Percentiles rank a stretch among this genome's conserved stretches.
These are phyloP conservation scores for Penicillium manginii DNA, from an alignment of 495 filamentous ascomycete genomes.

Conservation along the genomic window DNA sequence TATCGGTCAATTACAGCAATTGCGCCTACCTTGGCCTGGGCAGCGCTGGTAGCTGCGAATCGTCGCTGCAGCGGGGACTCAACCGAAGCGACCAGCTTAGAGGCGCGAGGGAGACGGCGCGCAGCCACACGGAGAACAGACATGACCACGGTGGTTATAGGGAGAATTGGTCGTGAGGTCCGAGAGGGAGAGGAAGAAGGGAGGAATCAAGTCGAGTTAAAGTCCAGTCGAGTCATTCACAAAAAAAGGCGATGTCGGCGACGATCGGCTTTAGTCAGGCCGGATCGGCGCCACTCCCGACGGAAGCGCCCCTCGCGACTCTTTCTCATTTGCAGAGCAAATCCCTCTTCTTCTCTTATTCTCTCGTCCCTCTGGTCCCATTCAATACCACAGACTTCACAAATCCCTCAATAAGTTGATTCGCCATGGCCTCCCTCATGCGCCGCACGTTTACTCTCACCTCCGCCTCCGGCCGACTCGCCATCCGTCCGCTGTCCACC, in stretches of 20 bases:
- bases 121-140: constrained; percentile 40
- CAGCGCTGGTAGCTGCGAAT: constrained; percentile 34
- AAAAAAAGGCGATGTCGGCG: constrained; percentile 45
- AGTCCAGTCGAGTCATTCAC: constrained; percentile 12
- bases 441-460: constrained; percentile 26
- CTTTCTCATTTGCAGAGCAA: constrained; percentile 5
- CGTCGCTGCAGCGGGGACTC: constrained; percentile 45
- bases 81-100: constrained; percentile 33
- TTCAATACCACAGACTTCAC: not conserved
- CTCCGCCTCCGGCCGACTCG: constrained; percentile 14
- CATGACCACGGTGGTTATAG: constrained; percentile 13
- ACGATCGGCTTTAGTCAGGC: constrained; percentile 33
- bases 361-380: constrained; percentile 1
- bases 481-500: constrained; percentile 41
- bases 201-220: not conserved
- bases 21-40: constrained; percentile 31
- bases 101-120: constrained; percentile 44
- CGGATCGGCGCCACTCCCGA: constrained; percentile 24
- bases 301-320: constrained; percentile 5
- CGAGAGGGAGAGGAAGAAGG: not conserved
- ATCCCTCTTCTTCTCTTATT: not conserved
- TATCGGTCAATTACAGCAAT: not conserved
- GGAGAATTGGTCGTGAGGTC: not conserved
- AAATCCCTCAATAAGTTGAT: constrained; percentile 4
- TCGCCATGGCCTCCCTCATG: constrained; percentile 24